Evolutionary conservation across 1,139 yeast species (phyloP), one percentile per base, ranked within the genome.

Genomic region (Yamadazyma membranifaciens): DNA sequence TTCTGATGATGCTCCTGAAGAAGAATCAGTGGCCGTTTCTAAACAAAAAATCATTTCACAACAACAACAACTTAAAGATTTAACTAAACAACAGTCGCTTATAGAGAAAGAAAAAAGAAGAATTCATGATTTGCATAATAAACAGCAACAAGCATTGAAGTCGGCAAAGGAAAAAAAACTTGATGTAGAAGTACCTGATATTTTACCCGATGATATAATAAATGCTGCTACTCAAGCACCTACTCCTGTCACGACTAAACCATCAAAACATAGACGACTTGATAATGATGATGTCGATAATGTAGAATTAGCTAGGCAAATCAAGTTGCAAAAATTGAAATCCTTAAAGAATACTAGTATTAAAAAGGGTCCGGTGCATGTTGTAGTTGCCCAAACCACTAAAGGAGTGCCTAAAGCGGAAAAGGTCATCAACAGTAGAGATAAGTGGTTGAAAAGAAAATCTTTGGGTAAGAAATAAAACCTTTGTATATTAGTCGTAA

Each of bases 391-490:
- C 38, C 56, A 60, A 36, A 57, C 55, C 2, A 40, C 38, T 41
- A 67, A 60, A 41, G 52, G 62, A 6, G 78, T 73, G 3, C 84
- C 83, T 9, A 63, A 63, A 34, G 71, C 74, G 33, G 79, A 73
- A 44, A 57, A 62, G 33, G 63, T 73, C 10, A 56, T 74, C 39
- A 65, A 60, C 36, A 62, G 72, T 25, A 78, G 70, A 54, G 76
- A 75, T 40, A 75, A 75, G 51, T 82, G 87, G 87, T 62, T 82
- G 48, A 74, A 71, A 49, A 73, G 88, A 56, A 79, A 73, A 50
- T 63, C 80, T 15, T 58, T 81, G 41, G 58, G 63, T 38, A 67
- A 61, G 46, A 70, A 62, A 48, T 71, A 52, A 45, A 16, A 11
- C 9, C 26, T 16, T 24, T 26, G 25, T 34, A 34, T 27, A 34